phyloP scores from a whole-genome alignment of 2,329 filamentous ascomycete species.

The Alternaria angustiovoidea region DNA sequence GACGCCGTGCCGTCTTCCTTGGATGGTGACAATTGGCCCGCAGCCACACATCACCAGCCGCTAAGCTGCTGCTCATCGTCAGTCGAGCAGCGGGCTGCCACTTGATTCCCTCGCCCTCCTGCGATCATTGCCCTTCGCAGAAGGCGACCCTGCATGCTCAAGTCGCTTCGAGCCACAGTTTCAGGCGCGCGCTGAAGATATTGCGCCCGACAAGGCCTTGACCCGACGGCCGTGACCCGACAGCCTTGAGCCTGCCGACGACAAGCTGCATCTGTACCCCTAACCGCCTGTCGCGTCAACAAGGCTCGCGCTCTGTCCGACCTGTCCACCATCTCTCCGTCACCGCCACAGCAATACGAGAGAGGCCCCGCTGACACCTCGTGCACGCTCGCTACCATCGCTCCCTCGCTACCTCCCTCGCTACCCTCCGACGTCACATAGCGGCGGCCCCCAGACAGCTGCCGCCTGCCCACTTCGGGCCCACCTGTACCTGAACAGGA shows the following conservation, averaged over 20 bases:
- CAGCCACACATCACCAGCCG: slow-evolving; percentile 37
- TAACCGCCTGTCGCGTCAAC: slow-evolving; percentile 20
- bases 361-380: slow-evolving; percentile 7
- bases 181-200: slow-evolving; percentile 20
- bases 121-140: slow-evolving; percentile 38
- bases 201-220: slow-evolving; percentile 16
- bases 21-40: slow-evolving; percentile 30
- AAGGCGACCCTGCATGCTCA: slow-evolving; percentile 37
- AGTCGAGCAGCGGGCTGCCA: slow-evolving; percentile 26
- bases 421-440: slow-evolving; percentile 23
- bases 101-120: slow-evolving; percentile 17
- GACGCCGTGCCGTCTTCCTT: slow-evolving; percentile 33
- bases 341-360: background rate
- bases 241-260: slow-evolving; percentile 1
- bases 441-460: slow-evolving; percentile 29
- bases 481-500: slow-evolving; percentile 32
- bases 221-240: slow-evolving; percentile 12
- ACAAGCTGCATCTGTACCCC: slow-evolving; percentile 19
- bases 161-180: slow-evolving; percentile 33
- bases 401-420: background rate
- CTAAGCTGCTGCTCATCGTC: slow-evolving; percentile 30
- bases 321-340: background rate
- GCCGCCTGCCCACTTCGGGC: slow-evolving; percentile 36
- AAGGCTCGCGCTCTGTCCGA: no score
- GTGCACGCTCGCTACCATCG: slow-evolving; percentile 10